Evolutionary conservation across 1,284 basidiomycete species (phyloP).

Genomic region (Cryptococcus sp.): DNA sequence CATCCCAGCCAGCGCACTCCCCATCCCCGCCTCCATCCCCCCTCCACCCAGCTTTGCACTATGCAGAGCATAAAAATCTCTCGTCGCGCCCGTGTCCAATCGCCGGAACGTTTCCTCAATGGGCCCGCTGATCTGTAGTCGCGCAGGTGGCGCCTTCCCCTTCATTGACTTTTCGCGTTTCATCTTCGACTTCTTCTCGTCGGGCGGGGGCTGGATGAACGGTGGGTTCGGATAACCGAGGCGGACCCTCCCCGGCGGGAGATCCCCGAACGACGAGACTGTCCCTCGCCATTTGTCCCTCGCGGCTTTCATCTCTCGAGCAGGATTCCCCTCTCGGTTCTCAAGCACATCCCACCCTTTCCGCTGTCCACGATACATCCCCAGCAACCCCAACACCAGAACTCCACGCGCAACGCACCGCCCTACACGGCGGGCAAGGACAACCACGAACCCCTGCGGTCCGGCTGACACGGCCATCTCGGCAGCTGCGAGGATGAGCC

Average conservation of each 20-base stretch:
- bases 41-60: constrained; percentile 2
- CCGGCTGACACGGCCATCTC: constrained; percentile 10
- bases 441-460: background rate
- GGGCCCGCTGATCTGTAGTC: constrained; percentile 13
- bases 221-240: background rate
- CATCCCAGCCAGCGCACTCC: background rate
- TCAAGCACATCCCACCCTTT: background rate
- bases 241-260: background rate
- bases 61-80: constrained; percentile 7
- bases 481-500: constrained; percentile 4
- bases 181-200: background rate
- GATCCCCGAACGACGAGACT: constrained; percentile 6
- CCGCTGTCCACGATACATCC: background rate
- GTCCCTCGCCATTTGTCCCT: background rate
- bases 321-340: background rate
- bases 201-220: background rate
- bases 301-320: background rate
- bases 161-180: background rate
- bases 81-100: constrained; percentile 5
- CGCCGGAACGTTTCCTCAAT: constrained; percentile 14
- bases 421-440: constrained; percentile 8
- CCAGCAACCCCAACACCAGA: background rate
- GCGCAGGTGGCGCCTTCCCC: background rate
- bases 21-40: background rate
- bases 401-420: background rate